phyloP scores from a whole-genome alignment of 331 rosid species.

The Erythrophleum ivorense region DNA sequence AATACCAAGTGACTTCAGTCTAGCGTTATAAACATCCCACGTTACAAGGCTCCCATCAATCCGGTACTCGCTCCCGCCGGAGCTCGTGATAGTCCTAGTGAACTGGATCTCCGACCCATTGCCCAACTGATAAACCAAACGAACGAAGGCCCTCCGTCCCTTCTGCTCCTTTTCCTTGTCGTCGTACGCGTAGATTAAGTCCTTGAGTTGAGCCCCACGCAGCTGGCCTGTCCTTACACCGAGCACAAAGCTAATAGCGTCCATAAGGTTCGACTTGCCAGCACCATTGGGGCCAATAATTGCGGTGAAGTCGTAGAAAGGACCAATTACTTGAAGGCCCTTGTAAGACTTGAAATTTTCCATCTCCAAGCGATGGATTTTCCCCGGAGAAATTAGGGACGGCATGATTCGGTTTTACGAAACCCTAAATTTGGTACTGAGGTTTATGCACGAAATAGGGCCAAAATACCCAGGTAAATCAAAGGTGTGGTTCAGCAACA shows the following conservation, averaged over 20 bases:
- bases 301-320: slow-evolving; percentile 77
- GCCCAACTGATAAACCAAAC: slow-evolving; percentile 78
- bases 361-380: slow-evolving; percentile 75
- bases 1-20: slow-evolving; percentile 44
- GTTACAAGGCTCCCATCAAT: slow-evolving; percentile 69
- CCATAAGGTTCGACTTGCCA: slow-evolving; percentile 85
- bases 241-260: slow-evolving; percentile 98
- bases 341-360: slow-evolving; percentile 82
- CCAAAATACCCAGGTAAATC: background rate
- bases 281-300: slow-evolving; percentile 82
- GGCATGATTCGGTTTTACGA: slow-evolving; percentile 53
- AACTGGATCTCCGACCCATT: slow-evolving; percentile 75
- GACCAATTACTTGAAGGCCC: slow-evolving; percentile 72
- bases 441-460: background rate
- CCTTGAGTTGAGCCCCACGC: slow-evolving; percentile 95
- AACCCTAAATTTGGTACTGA: slow-evolving; percentile 35
- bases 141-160: slow-evolving; percentile 86
- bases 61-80: slow-evolving; percentile 92
- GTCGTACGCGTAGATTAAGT: slow-evolving; percentile 88
- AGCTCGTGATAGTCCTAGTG: slow-evolving; percentile 75
- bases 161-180: slow-evolving; percentile 91
- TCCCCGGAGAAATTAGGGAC: slow-evolving; percentile 63
- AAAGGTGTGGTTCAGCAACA: background rate
- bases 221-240: slow-evolving; percentile 93
- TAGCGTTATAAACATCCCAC: slow-evolving; percentile 78